Evolutionary conservation across 164 flowering plant genomes (phyloP).

Genomic region (Kalanchoe fedtschenkoi): DNA sequence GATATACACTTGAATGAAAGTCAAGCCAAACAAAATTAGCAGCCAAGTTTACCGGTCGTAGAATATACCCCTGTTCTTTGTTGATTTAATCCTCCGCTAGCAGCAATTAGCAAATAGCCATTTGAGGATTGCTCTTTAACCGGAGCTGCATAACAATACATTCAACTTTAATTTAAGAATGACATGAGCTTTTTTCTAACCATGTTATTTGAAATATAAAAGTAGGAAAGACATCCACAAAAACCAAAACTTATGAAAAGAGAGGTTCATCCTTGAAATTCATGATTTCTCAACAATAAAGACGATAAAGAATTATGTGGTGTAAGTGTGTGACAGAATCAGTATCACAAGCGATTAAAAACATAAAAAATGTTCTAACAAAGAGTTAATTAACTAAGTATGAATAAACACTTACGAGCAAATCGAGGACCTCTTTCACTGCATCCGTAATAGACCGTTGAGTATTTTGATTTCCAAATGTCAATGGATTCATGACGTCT

Average conservation of each 20-base stretch:
- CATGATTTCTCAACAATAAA: too few species aligned
- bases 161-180: background rate
- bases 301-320: background rate
- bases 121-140: conserved; percentile 46
- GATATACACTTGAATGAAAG: background rate
- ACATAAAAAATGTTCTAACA: background rate
- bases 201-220: background rate
- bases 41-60: background rate
- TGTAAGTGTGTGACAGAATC: background rate
- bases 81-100: conserved; percentile 97
- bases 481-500: conserved; percentile 36
- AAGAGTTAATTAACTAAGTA: conserved; percentile 5
- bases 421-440: conserved; percentile 56
- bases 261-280: too few species aligned
- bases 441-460: conserved; percentile 65
- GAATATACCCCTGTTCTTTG: conserved; percentile 82
- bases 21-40: background rate
- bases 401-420: conserved; percentile 43
- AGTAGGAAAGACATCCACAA: background rate
- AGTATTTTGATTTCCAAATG: conserved; percentile 76
- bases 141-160: conserved; percentile 37
- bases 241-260: background rate
- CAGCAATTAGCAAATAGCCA: conserved; percentile 91
- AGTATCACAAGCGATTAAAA: background rate
- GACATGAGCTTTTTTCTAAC: background rate